A percentile compares a stretch with the other conserved stretches of the same genome.
Conservation (phyloP, 2,329 filamentous ascomycete species). For the Periconia digitata region DNA sequence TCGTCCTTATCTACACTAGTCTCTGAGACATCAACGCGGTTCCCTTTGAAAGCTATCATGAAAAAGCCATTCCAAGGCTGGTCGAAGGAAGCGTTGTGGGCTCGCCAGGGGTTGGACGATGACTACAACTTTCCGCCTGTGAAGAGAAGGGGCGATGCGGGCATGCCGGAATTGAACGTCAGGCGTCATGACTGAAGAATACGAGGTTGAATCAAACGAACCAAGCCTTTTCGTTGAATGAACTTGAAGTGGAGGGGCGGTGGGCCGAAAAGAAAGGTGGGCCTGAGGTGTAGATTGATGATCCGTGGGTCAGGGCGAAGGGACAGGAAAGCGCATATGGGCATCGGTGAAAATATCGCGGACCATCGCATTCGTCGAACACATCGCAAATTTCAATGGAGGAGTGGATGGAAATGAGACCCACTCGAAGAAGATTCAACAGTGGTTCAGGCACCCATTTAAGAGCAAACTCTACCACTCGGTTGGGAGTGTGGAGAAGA, state of each 20-base stretch:
- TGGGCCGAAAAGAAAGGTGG: neutral
- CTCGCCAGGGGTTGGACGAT: conserved; percentile 36
- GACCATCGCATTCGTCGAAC: too few species aligned
- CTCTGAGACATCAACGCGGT: neutral
- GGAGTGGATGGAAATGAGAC: too few species aligned
- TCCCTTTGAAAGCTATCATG: conserved; percentile 22
- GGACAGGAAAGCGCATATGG: too few species aligned
- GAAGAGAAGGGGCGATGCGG: conserved; percentile 7
- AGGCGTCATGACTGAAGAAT: neutral
- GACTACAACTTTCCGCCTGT: conserved; percentile 38
- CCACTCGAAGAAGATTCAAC: too few species aligned
- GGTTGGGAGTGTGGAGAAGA: too few species aligned
- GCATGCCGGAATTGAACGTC: neutral
- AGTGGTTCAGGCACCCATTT: too few species aligned
- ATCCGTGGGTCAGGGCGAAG: too few species aligned
- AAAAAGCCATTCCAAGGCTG: conserved; percentile 41
- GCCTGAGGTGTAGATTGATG: too few species aligned
- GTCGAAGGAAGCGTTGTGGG: conserved; percentile 35
- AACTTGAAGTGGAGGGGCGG: neutral
- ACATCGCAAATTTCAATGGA: too few species aligned
- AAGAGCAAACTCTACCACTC: too few species aligned
- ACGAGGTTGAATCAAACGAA: neutral
- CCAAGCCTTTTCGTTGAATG: neutral
- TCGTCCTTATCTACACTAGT: neutral
- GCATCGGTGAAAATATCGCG: too few species aligned